Conservation (phyloP, 2,329 filamentous ascomycete genomes). For the Penicillium sp. region DNA sequence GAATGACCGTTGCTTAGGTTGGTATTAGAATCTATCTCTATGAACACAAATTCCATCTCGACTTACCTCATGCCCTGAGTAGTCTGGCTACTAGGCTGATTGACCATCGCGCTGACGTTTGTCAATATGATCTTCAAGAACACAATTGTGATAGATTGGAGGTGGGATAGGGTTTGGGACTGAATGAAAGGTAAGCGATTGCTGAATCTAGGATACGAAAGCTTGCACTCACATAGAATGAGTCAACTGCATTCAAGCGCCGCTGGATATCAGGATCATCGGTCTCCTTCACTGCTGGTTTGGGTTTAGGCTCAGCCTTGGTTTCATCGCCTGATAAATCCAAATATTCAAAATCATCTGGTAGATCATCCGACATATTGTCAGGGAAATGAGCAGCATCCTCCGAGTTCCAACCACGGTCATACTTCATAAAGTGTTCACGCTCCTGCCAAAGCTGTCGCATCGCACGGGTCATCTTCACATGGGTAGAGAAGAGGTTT, state of each 20-base stretch:
- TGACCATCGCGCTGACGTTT: constrained; percentile 82
- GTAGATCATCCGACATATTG: constrained; percentile 38
- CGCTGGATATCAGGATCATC: constrained; percentile 43
- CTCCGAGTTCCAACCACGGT: constrained; percentile 76
- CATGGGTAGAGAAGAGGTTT: constrained; percentile 82
- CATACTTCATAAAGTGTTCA: constrained; percentile 85
- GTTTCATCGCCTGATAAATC: constrained; percentile 19
- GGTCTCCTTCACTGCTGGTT: constrained; percentile 28
- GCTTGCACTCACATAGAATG: constrained; percentile 71
- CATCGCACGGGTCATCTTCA: constrained; percentile 87
- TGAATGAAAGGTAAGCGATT: constrained; percentile 37
- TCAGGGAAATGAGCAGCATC: constrained; percentile 29
- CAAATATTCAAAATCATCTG: constrained; percentile 42
- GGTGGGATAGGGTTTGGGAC: constrained; percentile 73
- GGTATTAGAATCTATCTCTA: constrained; percentile 1
- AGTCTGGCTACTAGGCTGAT: constrained; percentile 52
- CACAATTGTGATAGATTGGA: constrained; percentile 92
- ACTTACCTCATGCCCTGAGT: constrained; percentile 50
- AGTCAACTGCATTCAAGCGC: constrained; percentile 71
- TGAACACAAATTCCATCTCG: constrained; percentile 17
- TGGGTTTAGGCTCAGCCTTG: constrained; percentile 13
- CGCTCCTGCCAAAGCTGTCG: constrained; percentile 93
- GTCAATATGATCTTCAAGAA: constrained; percentile 82
- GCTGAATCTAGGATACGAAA: background rate
- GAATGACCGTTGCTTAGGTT: constrained; percentile 24